Conservation (phyloP, 2,329 filamentous ascomycete species). For the Rhinocladiella similis region DNA sequence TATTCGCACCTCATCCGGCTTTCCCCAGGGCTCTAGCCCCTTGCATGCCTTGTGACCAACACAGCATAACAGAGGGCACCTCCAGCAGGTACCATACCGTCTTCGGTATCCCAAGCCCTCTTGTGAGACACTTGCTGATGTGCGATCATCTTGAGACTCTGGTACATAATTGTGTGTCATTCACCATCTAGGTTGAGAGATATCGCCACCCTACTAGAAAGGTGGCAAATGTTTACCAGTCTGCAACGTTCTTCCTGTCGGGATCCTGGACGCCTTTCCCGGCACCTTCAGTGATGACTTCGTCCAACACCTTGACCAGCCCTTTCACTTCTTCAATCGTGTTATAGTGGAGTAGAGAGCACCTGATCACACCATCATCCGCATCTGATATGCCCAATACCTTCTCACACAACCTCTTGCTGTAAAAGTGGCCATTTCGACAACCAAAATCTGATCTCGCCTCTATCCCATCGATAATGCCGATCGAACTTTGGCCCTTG, state of each 20-base stretch:
- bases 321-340: constrained; percentile 42
- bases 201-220: too few species aligned
- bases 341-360: constrained; percentile 75
- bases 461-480: constrained; percentile 62
- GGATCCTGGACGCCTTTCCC: constrained; percentile 19
- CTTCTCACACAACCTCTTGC: constrained; percentile 61
- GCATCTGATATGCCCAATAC: constrained; percentile 56
- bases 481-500: constrained; percentile 53
- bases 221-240: constrained; percentile 16
- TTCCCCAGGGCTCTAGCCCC: too few species aligned
- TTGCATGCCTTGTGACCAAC: too few species aligned
- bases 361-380: constrained; percentile 64
- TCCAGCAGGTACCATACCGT: too few species aligned
- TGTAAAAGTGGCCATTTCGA: constrained; percentile 69
- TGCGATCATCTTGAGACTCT: too few species aligned
- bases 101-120: too few species aligned
- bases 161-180: too few species aligned
- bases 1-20: too few species aligned
- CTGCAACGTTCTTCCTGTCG: constrained; percentile 21
- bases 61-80: too few species aligned
- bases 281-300: constrained; percentile 27
- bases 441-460: constrained; percentile 60
- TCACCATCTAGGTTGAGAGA: too few species aligned
- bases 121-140: too few species aligned
- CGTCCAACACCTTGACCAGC: constrained; percentile 28